Evolutionary conservation across 2,329 filamentous ascomycete species (phyloP).

Genomic region (Aspergillus pseudotamarii): DNA sequence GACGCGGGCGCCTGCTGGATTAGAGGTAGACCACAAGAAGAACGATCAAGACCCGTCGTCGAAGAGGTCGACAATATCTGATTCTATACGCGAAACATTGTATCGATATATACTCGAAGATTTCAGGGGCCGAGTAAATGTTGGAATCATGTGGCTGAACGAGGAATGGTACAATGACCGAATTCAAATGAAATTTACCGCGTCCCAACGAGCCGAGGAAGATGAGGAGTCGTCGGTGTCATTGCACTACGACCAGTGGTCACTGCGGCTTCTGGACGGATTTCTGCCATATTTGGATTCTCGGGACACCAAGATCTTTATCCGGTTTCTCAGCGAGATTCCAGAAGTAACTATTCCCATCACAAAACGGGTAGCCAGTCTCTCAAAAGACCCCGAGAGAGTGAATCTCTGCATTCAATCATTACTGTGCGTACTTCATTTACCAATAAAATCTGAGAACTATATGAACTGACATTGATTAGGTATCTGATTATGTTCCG

Average conservation of each 20-base stretch:
- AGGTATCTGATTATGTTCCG: conserved; percentile 59
- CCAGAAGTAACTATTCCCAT: conserved; percentile 75
- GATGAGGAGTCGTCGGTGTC: conserved; percentile 52
- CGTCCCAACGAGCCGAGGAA: conserved; percentile 43
- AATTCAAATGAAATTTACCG: conserved; percentile 52
- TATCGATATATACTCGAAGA: conserved; percentile 89
- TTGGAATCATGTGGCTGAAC: conserved; percentile 90
- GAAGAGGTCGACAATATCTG: conserved; percentile 47
- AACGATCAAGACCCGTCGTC: conserved; percentile 28
- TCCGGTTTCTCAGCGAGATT: conserved; percentile 88
- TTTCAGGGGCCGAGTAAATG: conserved; percentile 84
- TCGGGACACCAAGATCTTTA: conserved; percentile 79
- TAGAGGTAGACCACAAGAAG: conserved; percentile 56
- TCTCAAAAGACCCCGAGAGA: conserved; percentile 66
- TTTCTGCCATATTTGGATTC: conserved; percentile 90
- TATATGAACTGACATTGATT: background rate
- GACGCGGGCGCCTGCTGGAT: conserved; percentile 72
- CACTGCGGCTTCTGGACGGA: conserved; percentile 79
- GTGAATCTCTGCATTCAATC: conserved; percentile 61
- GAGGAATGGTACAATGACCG: conserved; percentile 98
- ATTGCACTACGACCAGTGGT: conserved; percentile 76
- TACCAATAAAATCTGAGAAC: background rate
- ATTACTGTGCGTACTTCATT: conserved; percentile 50
- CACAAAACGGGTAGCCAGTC: conserved; percentile 68
- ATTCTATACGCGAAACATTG: conserved; percentile 76